These are phyloP conservation scores for Tylopilus sp. DNA, from an alignment of 1,284 basidiomycete species.

Conservation along the genomic window DNA sequence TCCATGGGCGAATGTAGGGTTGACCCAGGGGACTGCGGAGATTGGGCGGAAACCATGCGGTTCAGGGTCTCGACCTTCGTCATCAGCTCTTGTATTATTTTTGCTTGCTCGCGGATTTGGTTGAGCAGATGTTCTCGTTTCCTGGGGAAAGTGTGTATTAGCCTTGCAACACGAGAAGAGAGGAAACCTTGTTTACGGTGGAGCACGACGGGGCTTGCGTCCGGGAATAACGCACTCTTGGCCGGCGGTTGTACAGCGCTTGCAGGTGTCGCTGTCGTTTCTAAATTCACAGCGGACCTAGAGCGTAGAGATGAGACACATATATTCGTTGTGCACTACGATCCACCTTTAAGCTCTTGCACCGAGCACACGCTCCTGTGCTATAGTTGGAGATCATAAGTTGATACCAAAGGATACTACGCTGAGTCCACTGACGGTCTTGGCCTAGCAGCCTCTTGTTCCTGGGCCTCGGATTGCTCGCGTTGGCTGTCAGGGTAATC, in stretches of 20 bases:
- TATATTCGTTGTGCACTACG: neutral
- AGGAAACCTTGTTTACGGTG: slow-evolving; percentile 51
- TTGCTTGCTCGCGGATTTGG: slow-evolving; percentile 67
- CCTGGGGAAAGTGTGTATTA: slow-evolving; percentile 31
- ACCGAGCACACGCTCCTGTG: slow-evolving; percentile 63
- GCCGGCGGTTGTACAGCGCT: slow-evolving; percentile 60
- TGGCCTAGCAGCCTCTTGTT: slow-evolving; percentile 21
- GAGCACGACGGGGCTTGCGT: slow-evolving; percentile 69
- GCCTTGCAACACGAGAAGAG: neutral
- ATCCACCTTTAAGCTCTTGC: slow-evolving; percentile 66
- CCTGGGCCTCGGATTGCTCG: slow-evolving; percentile 24
- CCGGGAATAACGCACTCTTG: slow-evolving; percentile 73
- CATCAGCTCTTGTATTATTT: slow-evolving; percentile 66
- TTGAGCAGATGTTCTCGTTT: slow-evolving; percentile 75
- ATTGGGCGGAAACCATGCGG: slow-evolving; percentile 24
- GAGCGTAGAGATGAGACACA: slow-evolving; percentile 1
- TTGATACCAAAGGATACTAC: neutral
- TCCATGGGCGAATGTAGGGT: slow-evolving; percentile 24
- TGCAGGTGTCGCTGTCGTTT: slow-evolving; percentile 64
- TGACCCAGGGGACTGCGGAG: slow-evolving; percentile 31
- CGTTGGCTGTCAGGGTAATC: slow-evolving; percentile 22
- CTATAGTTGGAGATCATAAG: slow-evolving; percentile 26
- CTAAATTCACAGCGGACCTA: slow-evolving; percentile 70
- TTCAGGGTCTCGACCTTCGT: slow-evolving; percentile 48
- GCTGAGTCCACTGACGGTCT: slow-evolving; percentile 15